Evolutionary conservation across 331 rosid genomes (phyloP), one percentile per base, ranked within the genome.

Genomic region (Pyrus hybrid): DNA sequence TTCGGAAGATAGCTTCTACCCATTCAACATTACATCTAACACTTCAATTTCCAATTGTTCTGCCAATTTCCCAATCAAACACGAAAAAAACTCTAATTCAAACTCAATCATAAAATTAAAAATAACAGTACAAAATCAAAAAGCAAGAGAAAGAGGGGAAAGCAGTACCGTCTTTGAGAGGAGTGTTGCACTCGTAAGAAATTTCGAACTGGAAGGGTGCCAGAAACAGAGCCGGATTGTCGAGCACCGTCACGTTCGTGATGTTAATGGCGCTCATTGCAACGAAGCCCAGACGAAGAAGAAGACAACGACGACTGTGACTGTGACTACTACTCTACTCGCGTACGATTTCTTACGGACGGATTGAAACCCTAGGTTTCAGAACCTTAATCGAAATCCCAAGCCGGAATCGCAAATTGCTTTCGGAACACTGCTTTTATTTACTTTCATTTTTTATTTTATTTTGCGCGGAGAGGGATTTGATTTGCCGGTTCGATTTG

Each of bases 201-300:
- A 85, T 76, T 72, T 85, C 86, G 74, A 85, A 85, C 83, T 82
- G 85, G 33, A 83, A 86, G 13, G 89, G 85, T 57, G 76, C 80
- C 63, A 83, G 83, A 63, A 78, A 86, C 4, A 83, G 76, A 35
- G 87, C 66, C 29, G 79, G 83, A 51, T 81, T 77, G 67, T 79
- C 82, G 57, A 78, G 75, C 67, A 77, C 78, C 73, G 82, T 70
- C 62, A 84, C 78, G 80, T 77, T 77, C 86, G n/a, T n/a, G n/a
- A n/a, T n/a, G n/a, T n/a, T n/a, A n/a, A n/a, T n/a, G n/a, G n/a
- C n/a, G n/a, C n/a, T 83, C 86, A 83, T 82, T 68, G 75, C 67
- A 26, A 69, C 81, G 70, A 76, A 7, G 56, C 35, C 54, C 33
- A 57, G 26, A 41, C 54, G 74, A 30, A 23, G 67, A 6, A 20